These are phyloP conservation scores for Amaranthus cruentus DNA, from an alignment of 148 eudicot species.

Conservation along the genomic window DNA sequence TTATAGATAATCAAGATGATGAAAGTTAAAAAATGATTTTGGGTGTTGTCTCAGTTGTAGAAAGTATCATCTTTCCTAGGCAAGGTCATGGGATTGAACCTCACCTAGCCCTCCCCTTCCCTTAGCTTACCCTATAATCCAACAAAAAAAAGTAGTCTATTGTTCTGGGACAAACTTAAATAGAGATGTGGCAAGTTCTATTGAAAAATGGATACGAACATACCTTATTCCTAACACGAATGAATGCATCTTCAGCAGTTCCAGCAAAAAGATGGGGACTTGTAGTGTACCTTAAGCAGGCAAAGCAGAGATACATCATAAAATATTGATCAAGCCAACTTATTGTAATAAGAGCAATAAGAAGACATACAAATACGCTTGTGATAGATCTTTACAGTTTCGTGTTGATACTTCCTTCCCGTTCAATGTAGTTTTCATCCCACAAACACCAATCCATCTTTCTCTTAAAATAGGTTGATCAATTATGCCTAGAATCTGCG, in stretches of 20 bases:
- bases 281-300: slow-evolving; percentile 78
- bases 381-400: slow-evolving; percentile 62
- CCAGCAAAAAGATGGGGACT: slow-evolving; percentile 88
- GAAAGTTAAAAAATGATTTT: too few species aligned
- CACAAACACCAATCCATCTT: slow-evolving; percentile 81
- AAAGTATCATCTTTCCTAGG: too few species aligned
- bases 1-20: too few species aligned
- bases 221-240: slow-evolving; percentile 82
- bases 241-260: slow-evolving; percentile 71
- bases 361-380: slow-evolving; percentile 67
- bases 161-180: too few species aligned
- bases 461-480: slow-evolving; percentile 87
- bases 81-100: too few species aligned
- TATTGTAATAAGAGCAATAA: not conserved
- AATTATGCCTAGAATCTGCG: slow-evolving; percentile 79
- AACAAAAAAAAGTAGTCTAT: too few species aligned
- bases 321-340: not conserved
- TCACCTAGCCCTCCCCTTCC: too few species aligned
- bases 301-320: slow-evolving; percentile 16
- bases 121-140: too few species aligned
- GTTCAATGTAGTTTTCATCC: slow-evolving; percentile 70
- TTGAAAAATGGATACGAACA: not conserved
- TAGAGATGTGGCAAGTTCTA: too few species aligned
- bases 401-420: slow-evolving; percentile 83
- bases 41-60: too few species aligned